These are phyloP conservation scores for Pyracantha coccinea DNA, from an alignment of 331 rosid species.

Conservation along the genomic window DNA sequence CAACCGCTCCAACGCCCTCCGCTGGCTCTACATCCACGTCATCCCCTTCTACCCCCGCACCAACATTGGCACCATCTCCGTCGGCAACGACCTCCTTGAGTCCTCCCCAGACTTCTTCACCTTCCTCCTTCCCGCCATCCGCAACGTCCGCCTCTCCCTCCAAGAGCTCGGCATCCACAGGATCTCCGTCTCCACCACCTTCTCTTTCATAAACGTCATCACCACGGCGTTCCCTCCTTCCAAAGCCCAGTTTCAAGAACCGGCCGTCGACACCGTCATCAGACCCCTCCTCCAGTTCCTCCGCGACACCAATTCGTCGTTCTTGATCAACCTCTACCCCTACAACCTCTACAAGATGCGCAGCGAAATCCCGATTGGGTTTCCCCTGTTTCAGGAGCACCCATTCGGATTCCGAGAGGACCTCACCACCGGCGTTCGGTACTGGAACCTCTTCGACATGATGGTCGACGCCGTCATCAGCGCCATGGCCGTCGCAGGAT, in stretches of 20 bases:
- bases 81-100: constrained; percentile 60
- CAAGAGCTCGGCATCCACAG: constrained; percentile 58
- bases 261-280: constrained; percentile 23
- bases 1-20: constrained; percentile 60
- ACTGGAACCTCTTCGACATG: constrained; percentile 70
- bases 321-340: constrained; percentile 75
- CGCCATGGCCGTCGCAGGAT: constrained; percentile 66
- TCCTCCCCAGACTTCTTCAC: constrained; percentile 26
- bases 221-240: constrained; percentile 74
- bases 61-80: constrained; percentile 69
- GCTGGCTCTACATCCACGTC: constrained; percentile 73
- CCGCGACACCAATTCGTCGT: constrained; percentile 64
- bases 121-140: constrained; percentile 58
- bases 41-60: constrained; percentile 86
- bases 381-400: constrained; percentile 63
- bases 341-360: constrained; percentile 64
- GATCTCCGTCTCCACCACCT: constrained; percentile 68
- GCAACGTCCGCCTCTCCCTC: constrained; percentile 59
- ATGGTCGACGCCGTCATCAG: constrained; percentile 69
- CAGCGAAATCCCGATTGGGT: constrained; percentile 63
- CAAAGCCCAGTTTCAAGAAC: constrained; percentile 49
- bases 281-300: constrained; percentile 63
- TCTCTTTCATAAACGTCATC: constrained; percentile 49
- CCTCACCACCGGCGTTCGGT: constrained; percentile 63
- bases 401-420: constrained; percentile 82